These are phyloP conservation scores for Phytophthora pseudosyringae DNA, from an alignment of 352 stramenopile species.

Conservation along the genomic window DNA sequence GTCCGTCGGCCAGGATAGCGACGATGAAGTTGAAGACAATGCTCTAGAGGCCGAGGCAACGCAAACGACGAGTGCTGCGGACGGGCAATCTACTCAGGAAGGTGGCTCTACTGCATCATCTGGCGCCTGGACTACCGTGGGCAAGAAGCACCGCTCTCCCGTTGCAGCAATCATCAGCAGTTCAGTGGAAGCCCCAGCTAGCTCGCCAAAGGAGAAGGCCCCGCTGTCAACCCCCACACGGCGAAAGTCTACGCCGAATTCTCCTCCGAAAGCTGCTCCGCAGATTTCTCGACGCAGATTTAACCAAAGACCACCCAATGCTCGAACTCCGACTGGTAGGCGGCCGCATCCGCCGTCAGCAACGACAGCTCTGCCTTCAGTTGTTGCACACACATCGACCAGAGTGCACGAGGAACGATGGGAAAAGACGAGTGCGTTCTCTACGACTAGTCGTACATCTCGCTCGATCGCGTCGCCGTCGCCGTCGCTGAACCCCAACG, in stretches of 20 bases:
- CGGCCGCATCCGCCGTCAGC: not conserved
- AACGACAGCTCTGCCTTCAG: not conserved
- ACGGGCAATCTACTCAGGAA: not conserved
- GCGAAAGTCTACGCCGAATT: constrained; percentile 16
- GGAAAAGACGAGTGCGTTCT: constrained; percentile 21
- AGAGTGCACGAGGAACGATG: constrained; percentile 22
- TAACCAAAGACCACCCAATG: constrained; percentile 15
- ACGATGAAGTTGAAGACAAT: constrained; percentile 20
- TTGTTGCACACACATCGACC: constrained; percentile 5
- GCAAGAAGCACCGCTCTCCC: constrained; percentile 62
- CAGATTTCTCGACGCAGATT: constrained; percentile 24
- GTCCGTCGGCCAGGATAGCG: constrained; percentile 22
- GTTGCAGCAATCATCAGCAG: constrained; percentile 16
- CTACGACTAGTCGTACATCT: constrained; percentile 18
- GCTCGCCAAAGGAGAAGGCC: constrained; percentile 16
- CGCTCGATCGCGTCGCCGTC: constrained; percentile 25
- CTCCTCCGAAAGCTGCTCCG: constrained; percentile 7
- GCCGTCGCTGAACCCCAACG: constrained; percentile 30
- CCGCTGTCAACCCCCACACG: not conserved
- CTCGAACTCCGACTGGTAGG: constrained; percentile 7
- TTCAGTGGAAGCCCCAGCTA: constrained; percentile 2
- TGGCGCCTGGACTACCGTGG: constrained; percentile 75
- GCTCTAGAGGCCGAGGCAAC: constrained; percentile 2
- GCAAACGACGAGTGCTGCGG: not conserved
- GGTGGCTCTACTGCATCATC: constrained; percentile 14